Conservation (phyloP, 164 flowering plant species). For the Dillenia suffruticosa region DNA sequence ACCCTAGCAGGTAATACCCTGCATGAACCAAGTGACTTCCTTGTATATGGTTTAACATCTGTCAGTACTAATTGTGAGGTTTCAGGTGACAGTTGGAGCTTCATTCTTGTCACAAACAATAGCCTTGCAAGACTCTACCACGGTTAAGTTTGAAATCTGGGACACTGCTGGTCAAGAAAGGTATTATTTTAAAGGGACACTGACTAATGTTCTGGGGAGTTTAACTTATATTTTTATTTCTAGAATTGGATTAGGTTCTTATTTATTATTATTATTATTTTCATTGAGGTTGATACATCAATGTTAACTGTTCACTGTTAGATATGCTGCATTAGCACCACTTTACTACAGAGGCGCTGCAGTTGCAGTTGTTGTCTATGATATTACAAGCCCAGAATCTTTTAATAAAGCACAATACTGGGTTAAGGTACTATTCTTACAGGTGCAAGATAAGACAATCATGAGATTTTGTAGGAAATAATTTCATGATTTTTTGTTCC, state of each 20-base stretch:
- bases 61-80: background rate
- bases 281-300: background rate
- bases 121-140: constrained; percentile 96
- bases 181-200: constrained; percentile 21
- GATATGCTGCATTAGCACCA: constrained; percentile 98
- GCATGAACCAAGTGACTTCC: too few relatives aligned
- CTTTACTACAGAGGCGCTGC: constrained; percentile 98
- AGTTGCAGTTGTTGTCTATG: constrained; percentile 93
- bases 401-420: constrained; percentile 93
- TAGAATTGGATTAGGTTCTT: too few relatives aligned
- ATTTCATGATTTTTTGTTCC: too few relatives aligned
- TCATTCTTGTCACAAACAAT: constrained; percentile 96
- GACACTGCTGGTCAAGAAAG: constrained; percentile 99
- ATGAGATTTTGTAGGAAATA: too few relatives aligned
- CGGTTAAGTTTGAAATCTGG: constrained; percentile 99
- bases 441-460: too few relatives aligned
- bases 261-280: too few relatives aligned
- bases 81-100: constrained; percentile 99
- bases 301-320: constrained; percentile 16
- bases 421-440: constrained; percentile 71
- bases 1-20: too few relatives aligned
- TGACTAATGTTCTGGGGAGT: too few relatives aligned
- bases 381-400: constrained; percentile 86
- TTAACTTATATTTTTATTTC: too few relatives aligned
- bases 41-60: background rate